Conservation (phyloP, 768 basidiomycete genomes). For the Macrolepiota dolichaula region DNA sequence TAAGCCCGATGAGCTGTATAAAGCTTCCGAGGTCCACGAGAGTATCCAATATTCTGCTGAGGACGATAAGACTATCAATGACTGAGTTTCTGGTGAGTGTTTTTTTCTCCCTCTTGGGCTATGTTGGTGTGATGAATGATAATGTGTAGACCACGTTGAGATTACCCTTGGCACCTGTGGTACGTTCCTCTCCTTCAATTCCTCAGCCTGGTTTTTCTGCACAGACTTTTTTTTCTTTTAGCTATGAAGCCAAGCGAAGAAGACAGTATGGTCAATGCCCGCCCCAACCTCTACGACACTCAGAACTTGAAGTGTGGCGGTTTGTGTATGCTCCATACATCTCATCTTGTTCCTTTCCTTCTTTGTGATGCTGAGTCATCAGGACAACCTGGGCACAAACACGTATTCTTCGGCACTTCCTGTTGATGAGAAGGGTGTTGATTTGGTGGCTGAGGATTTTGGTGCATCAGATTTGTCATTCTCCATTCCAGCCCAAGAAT, state of each 20-base stretch:
- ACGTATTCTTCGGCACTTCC: constrained; percentile 70
- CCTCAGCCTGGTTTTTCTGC: not conserved
- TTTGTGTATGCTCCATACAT: constrained; percentile 66
- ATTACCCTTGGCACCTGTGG: constrained; percentile 62
- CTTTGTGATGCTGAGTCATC: not conserved
- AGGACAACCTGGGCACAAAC: constrained; percentile 72
- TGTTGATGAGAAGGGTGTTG: constrained; percentile 68
- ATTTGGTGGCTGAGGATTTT: constrained; percentile 58
- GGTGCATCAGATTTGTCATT: constrained; percentile 31
- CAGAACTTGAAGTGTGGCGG: constrained; percentile 66
- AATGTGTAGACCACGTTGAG: constrained; percentile 63
- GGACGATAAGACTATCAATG: constrained; percentile 70
- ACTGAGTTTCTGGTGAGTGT: constrained; percentile 52
- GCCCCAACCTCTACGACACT: constrained; percentile 63
- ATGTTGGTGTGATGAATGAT: constrained; percentile 21
- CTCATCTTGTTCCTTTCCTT: not conserved
- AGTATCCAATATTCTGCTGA: constrained; percentile 65
- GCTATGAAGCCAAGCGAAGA: constrained; percentile 68
- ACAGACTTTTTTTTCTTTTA: constrained; percentile 14
- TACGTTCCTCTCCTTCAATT: constrained; percentile 16
- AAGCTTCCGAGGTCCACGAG: constrained; percentile 55
- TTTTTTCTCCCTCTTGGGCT: not conserved
- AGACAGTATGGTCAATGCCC: constrained; percentile 63
- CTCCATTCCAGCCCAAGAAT: not conserved
- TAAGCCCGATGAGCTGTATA: constrained; percentile 49